A percentile compares a stretch with the other conserved stretches of the same genome.
Evolutionary conservation across 371 early-diverging fungal genomes (phyloP).

Genomic region (Mucor racemosus): DNA sequence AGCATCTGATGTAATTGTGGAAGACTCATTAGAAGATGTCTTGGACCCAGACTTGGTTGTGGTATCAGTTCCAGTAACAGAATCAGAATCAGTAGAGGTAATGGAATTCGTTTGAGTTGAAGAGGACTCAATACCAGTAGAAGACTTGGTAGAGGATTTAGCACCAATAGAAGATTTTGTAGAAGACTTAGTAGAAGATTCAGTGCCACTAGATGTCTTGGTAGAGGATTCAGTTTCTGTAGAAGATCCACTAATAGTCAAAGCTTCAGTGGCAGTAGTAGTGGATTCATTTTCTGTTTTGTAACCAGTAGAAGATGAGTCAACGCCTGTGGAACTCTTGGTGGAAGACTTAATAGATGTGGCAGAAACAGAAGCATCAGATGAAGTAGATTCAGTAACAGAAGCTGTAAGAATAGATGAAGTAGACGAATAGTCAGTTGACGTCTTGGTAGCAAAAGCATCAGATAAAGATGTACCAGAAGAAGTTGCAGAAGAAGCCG

Average conservation of each 20-base stretch:
- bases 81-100: not conserved
- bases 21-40: not conserved
- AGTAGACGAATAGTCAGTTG: not conserved
- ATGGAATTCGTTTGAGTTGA: not conserved
- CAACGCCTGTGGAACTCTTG: no score
- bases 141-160: not conserved
- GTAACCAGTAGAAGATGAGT: no score
- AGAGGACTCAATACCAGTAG: not conserved
- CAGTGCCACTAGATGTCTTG: not conserved
- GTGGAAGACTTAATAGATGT: not conserved
- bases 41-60: not conserved
- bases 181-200: not conserved
- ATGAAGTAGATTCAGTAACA: not conserved
- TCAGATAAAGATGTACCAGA: not conserved
- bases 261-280: no score
- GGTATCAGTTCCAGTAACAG: not conserved
- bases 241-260: no score
- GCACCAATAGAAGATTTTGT: no score
- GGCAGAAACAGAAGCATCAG: not conserved
- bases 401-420: not conserved
- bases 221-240: not conserved
- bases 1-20: not conserved
- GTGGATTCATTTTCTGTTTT: not conserved
- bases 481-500: not conserved
- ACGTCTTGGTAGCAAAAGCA: not conserved